These are phyloP conservation scores for Hyaloscypha finlandica DNA, from an alignment of 495 filamentous ascomycete genomes.

Conservation along the genomic window DNA sequence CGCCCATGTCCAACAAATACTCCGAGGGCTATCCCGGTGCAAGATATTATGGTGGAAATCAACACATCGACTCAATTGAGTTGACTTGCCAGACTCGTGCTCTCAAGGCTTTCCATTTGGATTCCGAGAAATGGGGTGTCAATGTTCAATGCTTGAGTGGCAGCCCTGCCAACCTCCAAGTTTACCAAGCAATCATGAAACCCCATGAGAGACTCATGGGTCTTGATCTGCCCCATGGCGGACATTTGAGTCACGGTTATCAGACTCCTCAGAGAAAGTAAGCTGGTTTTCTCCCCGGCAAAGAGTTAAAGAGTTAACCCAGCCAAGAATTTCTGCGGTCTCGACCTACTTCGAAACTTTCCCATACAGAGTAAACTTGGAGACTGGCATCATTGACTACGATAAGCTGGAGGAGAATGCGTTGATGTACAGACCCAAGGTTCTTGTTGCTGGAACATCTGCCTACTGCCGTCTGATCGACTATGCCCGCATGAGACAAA, in stretches of 20 bases:
- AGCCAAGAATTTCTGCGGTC: conserved; percentile 78
- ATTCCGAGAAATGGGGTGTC: conserved; percentile 92
- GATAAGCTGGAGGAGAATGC: conserved; percentile 90
- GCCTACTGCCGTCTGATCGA: conserved; percentile 99
- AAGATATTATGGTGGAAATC: conserved; percentile 98
- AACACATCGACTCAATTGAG: conserved; percentile 97
- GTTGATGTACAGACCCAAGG: conserved; percentile 91
- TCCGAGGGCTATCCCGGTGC: conserved; percentile 98
- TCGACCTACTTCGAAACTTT: conserved; percentile 96
- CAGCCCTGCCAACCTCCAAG: conserved; percentile 94
- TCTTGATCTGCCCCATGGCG: conserved; percentile 94
- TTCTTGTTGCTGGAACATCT: conserved; percentile 94
- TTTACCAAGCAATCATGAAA: conserved; percentile 98
- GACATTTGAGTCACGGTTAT: conserved; percentile 97
- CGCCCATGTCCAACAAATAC: conserved; percentile 98
- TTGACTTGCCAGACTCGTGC: conserved; percentile 94
- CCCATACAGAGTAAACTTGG: conserved; percentile 86
- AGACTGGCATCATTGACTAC: conserved; percentile 98
- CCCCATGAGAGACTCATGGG: conserved; percentile 97
- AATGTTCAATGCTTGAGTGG: conserved; percentile 96
- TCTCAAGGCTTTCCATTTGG: conserved; percentile 86
- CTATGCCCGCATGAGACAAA: conserved; percentile 95
- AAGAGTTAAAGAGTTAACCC: conserved; percentile 21
- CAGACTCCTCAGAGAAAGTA: conserved; percentile 91
- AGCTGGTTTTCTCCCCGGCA: conserved; percentile 31